These are phyloP conservation scores for Talaromyces thailandensis DNA, from an alignment of 495 filamentous ascomycete species.

Conservation along the genomic window DNA sequence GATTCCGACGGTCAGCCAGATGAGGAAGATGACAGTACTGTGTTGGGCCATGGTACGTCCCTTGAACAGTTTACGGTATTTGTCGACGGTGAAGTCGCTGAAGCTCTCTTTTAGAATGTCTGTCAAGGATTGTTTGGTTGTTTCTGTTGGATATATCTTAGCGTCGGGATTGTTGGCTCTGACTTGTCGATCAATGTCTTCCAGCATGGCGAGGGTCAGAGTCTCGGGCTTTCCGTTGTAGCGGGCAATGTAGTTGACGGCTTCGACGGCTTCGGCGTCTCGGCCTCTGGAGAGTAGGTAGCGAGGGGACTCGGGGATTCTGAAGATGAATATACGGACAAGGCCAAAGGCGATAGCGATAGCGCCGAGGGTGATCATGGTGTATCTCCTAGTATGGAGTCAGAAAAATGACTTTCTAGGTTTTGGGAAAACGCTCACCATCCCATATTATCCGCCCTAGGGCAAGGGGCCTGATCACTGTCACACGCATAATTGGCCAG, in stretches of 20 bases:
- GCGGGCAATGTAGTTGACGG: constrained; percentile 21
- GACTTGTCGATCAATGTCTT: constrained; percentile 18
- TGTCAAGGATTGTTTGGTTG: constrained; percentile 8
- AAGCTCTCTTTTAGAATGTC: constrained; percentile 22
- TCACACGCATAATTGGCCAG: constrained; percentile 24
- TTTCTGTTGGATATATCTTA: neutral
- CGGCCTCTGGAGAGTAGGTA: constrained; percentile 23
- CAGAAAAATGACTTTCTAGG: neutral
- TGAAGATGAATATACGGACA: constrained; percentile 23
- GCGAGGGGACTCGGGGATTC: constrained; percentile 22
- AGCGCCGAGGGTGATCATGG: constrained; percentile 20
- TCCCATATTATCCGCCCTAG: constrained; percentile 23
- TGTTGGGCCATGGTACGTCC: constrained; percentile 15
- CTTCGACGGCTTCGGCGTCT: constrained; percentile 22
- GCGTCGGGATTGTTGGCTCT: neutral
- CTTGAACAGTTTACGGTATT: constrained; percentile 20
- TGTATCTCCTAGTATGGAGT: constrained; percentile 19
- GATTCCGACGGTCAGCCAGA: constrained; percentile 26
- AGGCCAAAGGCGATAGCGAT: constrained; percentile 20
- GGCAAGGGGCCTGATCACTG: constrained; percentile 17
- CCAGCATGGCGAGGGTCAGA: constrained; percentile 21
- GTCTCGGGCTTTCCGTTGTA: constrained; percentile 21
- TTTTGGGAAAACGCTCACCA: constrained; percentile 13
- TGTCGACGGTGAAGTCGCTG: constrained; percentile 17
- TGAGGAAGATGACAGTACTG: constrained; percentile 17